Evolutionary conservation across 352 stramenopile genomes (phyloP), one percentile per base, ranked within the genome.

Genomic region (Pythium angustatum): DNA sequence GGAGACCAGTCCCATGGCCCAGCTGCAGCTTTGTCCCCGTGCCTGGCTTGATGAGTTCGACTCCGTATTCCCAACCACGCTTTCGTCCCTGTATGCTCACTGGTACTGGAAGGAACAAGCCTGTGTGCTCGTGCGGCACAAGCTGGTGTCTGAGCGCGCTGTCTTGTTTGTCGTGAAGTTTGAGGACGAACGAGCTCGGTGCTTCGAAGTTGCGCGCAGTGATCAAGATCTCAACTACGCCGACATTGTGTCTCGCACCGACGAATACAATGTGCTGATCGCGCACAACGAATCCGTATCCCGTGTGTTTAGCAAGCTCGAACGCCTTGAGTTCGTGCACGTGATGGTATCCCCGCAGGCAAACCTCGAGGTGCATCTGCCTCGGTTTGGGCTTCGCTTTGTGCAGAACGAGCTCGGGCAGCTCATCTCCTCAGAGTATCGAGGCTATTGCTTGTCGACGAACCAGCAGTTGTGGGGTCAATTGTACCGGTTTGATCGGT

Each of bases 71-170:
- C 56, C 56, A 14, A 21, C 14, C 4, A 54, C 43, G n/a, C 17
- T 63, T 21, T 40, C 31, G 7, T n/a, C 26, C 15, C 19, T 56
- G 3, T 63, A 49, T 26, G 17, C 56, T 5, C 33, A 47, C 28
- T 63, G 56, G 56, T 36, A 38, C 24, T 63, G 56, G 56, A 21
- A 40, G 26, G 44, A 63, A 1, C 15, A 41, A 40, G 11, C 27
- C 2, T 55, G 33, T 28, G 56, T 63, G 12, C 31, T 63, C n/a
- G 15, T 56, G 15, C 56, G 56, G 3, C 30, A 33, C 2, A 61
- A 52, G 15, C 30, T 31, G 27, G 54, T 41, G 43, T n/a, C 26
- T 2, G 22, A 61, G 7, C 14, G 27, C 12, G n/a, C 10, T 7
- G 38, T 52, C 14, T 12, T 17, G 2, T 61, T 53, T 22, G 3